These are phyloP conservation scores for Aspergillus baeticus DNA, from an alignment of 495 filamentous ascomycete genomes.

Conservation along the genomic window DNA sequence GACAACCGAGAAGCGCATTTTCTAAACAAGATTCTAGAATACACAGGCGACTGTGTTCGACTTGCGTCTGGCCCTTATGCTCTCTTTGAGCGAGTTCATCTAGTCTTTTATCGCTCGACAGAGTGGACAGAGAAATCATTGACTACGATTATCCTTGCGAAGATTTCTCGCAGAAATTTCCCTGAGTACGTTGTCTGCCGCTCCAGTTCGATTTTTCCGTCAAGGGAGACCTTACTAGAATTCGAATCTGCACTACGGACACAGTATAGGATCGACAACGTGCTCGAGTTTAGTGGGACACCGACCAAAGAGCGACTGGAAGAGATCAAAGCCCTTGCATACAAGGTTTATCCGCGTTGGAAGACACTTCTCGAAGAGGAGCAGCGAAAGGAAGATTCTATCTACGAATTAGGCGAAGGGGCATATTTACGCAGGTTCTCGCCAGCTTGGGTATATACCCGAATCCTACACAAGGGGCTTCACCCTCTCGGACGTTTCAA, in stretches of 20 bases:
- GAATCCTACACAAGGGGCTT: constrained; percentile 86
- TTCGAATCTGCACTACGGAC: constrained; percentile 85
- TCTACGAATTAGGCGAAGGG: constrained; percentile 84
- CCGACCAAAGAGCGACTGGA: constrained; percentile 62
- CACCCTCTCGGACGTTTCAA: constrained; percentile 83
- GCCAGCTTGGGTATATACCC: constrained; percentile 89
- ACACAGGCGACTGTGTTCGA: constrained; percentile 79
- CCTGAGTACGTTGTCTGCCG: constrained; percentile 88
- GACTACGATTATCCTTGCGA: constrained; percentile 90
- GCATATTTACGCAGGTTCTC: constrained; percentile 89
- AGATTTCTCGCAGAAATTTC: constrained; percentile 82
- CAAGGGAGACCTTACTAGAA: constrained; percentile 72
- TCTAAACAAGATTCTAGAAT: constrained; percentile 72
- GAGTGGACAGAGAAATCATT: constrained; percentile 98
- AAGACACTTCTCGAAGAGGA: constrained; percentile 70
- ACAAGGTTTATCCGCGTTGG: constrained; percentile 80
- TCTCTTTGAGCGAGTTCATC: constrained; percentile 89
- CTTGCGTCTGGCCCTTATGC: constrained; percentile 71
- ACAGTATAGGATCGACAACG: constrained; percentile 77
- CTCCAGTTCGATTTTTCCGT: constrained; percentile 83
- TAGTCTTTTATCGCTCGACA: constrained; percentile 94
- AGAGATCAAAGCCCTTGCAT: constrained; percentile 68
- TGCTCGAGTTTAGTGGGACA: constrained; percentile 83
- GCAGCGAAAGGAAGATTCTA: constrained; percentile 71
- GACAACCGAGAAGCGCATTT: constrained; percentile 59